Conservation (phyloP, 1,284 basidiomycete genomes). For the Malassezia brasiliensis region DNA sequence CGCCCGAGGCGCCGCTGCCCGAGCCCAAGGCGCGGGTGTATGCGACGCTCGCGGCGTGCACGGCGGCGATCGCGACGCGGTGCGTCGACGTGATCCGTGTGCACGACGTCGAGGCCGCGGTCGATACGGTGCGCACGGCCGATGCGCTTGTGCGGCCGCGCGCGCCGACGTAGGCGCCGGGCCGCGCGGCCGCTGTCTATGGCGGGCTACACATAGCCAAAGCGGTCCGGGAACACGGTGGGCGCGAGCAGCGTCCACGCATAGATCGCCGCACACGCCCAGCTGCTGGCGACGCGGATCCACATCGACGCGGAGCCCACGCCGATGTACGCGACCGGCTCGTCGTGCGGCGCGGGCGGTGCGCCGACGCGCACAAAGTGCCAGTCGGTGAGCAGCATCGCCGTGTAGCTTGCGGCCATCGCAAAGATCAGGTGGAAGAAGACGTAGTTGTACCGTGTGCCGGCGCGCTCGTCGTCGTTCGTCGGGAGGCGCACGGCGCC, state of each 20-base stretch:
- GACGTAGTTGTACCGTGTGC: conserved; percentile 96
- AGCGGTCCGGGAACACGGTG: conserved; percentile 8
- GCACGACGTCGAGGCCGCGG: conserved; percentile 68
- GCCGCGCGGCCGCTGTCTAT: too few species aligned
- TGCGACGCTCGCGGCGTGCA: conserved; percentile 72
- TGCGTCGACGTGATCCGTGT: conserved; percentile 68
- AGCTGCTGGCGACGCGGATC: conserved; percentile 93
- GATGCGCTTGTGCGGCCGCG: conserved; percentile 49
- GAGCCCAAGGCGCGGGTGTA: conserved; percentile 55
- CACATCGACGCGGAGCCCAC: conserved; percentile 95
- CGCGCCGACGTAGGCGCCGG: too few species aligned
- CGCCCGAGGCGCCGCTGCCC: background rate
- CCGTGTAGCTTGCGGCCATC: conserved; percentile 93
- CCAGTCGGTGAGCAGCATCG: conserved; percentile 98
- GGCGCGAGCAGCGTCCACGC: conserved; percentile 18
- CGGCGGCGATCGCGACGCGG: conserved; percentile 63
- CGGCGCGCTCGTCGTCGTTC: conserved; percentile 85
- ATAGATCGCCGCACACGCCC: conserved; percentile 40
- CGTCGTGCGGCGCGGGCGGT: conserved; percentile 48
- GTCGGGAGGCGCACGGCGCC: conserved; percentile 53
- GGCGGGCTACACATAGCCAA: background rate
- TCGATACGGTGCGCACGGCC: conserved; percentile 56
- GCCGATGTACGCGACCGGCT: conserved; percentile 79
- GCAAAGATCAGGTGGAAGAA: conserved; percentile 99
- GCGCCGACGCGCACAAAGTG: conserved; percentile 33